Percentiles rank a stretch among this genome's conserved stretches.
These are phyloP conservation scores for Theileria equi DNA, from an alignment of 169 alveolate genomes.

Conservation along the genomic window DNA sequence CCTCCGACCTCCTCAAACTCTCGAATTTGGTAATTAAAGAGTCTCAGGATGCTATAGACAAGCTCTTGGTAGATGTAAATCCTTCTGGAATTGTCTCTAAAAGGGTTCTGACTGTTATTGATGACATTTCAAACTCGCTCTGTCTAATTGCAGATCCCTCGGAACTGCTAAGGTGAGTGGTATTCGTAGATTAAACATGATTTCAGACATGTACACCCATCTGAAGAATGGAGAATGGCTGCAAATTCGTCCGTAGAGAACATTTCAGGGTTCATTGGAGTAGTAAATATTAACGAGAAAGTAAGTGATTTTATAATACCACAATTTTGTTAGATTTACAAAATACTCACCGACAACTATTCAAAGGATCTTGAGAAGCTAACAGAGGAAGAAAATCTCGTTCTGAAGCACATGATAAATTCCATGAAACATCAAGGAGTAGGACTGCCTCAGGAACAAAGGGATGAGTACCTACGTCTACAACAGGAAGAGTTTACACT, in stretches of 20 bases:
- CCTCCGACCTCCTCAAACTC: constrained; percentile 20
- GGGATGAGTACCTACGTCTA: constrained; percentile 13
- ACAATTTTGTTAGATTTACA: constrained; percentile 46
- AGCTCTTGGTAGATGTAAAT: background rate
- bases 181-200: background rate
- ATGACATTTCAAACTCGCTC: constrained; percentile 69
- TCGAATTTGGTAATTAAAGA: constrained; percentile 14
- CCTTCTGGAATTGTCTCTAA: background rate
- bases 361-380: constrained; percentile 9
- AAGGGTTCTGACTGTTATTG: constrained; percentile 61
- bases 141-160: constrained; percentile 75
- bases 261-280: constrained; percentile 60
- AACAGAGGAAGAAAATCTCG: constrained; percentile 64
- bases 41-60: constrained; percentile 8
- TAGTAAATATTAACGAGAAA: constrained; percentile 64
- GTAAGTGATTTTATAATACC: constrained; percentile 5
- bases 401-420: constrained; percentile 68
- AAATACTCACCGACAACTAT: constrained; percentile 44
- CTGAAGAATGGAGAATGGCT: constrained; percentile 56
- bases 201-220: constrained; percentile 64
- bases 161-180: constrained; percentile 50
- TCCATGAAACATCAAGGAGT: constrained; percentile 79
- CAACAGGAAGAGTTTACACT: constrained; percentile 31
- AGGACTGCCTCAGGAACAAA: too few species aligned
- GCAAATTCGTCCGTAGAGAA: constrained; percentile 69